Base-by-base conservation (phyloP, 2,329 filamentous ascomycete species). In the Colletotrichum lupini region DNA sequence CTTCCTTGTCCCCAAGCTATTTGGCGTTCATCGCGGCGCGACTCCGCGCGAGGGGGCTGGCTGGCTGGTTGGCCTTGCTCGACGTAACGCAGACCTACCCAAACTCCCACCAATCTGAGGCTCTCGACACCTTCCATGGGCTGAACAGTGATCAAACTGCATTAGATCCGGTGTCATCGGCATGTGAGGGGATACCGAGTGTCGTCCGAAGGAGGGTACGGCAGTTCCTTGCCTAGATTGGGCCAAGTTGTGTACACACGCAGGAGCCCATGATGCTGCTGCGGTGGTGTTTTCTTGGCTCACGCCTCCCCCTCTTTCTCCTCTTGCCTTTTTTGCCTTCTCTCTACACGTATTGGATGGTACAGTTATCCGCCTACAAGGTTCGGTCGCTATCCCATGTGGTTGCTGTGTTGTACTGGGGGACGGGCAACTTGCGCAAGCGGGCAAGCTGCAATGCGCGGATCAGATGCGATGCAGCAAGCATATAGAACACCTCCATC, bases 401-500 rank as follows among this genome's bases (percentile, higher is more conserved):
- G 59, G 46, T 32, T 28, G 12, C 60, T 30, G 67, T 65, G 32
- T 63, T 68, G 52, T 57, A 42, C 24, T 24, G 35, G 67, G 35
- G 67, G 46, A 72, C 49, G 42, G 42, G 42, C 42, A 32, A 52
- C 67, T 64, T 72, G 66, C 60, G 56, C 46, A 70, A 52, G 60
- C 49, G 35, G 42, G 30, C 42, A 49, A 52, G 60, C 67, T 73
- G 67, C 67, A 61, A 57, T 60, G 56, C 35, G 60, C 66, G 22
- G 59, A 64, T 69, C 70, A 49, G 70, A 73, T 70, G 67, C 26
- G 28, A n/a, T 70, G 60, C 60, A 56, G 57, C 55, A n/a, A 61
- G 46, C 71, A 66, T 73, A 66, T 70, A 73, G 67, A 70, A 73
- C 71, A 56, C 42, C 60, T 57, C 60, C 46, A 22, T 70, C 71